phyloP scores from a whole-genome alignment of 2,329 filamentous ascomycete genomes.

The Colletotrichum plurivorum region DNA sequence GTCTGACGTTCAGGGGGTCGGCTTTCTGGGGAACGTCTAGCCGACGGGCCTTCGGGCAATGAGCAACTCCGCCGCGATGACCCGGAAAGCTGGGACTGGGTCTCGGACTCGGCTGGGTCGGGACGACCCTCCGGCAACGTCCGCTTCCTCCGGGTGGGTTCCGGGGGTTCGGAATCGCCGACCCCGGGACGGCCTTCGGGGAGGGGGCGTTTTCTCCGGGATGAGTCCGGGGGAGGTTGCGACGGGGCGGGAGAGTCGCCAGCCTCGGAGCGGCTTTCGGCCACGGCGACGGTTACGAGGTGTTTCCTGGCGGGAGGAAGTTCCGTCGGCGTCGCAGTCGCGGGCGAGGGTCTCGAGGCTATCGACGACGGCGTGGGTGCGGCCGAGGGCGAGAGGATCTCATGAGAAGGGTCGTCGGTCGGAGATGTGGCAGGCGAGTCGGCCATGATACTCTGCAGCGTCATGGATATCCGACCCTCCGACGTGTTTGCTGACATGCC shows the following conservation, averaged over 20 bases:
- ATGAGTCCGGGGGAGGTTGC: neutral
- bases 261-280: conserved; percentile 4
- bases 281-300: conserved; percentile 14
- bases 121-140: conserved; percentile 11
- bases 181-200: conserved; percentile 10
- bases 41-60: conserved; percentile 12
- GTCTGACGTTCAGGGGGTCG: neutral
- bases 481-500: conserved; percentile 22
- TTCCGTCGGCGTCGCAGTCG: neutral
- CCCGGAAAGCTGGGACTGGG: conserved; percentile 3
- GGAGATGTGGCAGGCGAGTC: conserved; percentile 19
- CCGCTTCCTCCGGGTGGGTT: conserved; percentile 9
- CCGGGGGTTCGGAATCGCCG: neutral
- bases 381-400: neutral
- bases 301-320: conserved; percentile 18
- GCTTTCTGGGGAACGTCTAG: neutral
- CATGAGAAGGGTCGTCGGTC: conserved; percentile 4
- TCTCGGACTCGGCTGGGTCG: neutral
- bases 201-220: conserved; percentile 13
- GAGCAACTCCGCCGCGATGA: conserved; percentile 15
- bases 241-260: conserved; percentile 2
- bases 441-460: conserved; percentile 32
- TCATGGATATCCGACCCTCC: conserved; percentile 33
- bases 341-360: conserved; percentile 13
- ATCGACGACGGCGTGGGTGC: conserved; percentile 25